Evolutionary conservation across 2,329 filamentous ascomycete genomes (phyloP).

Genomic region (Gnomoniopsis sp.): DNA sequence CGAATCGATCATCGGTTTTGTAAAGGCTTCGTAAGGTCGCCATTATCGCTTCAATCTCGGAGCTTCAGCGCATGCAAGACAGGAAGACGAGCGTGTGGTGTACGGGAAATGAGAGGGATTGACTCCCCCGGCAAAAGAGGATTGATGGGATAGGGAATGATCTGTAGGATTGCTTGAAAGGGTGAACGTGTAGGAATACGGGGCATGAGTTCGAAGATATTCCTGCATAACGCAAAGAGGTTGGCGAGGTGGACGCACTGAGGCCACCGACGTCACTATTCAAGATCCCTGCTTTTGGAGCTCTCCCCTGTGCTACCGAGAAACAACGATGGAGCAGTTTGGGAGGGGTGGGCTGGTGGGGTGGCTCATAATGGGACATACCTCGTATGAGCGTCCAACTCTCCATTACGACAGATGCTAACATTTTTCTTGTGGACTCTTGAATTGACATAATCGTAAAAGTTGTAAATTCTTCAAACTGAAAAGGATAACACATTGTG

Average conservation of each 20-base stretch:
- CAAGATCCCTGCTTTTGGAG: slow-evolving; percentile 10
- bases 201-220: too few species aligned
- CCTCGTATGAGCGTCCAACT: not conserved
- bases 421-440: not conserved
- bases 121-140: not conserved
- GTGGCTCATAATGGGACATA: not conserved
- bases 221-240: not conserved
- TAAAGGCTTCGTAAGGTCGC: slow-evolving; percentile 31
- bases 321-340: not conserved
- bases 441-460: not conserved
- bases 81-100: not conserved
- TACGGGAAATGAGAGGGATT: not conserved
- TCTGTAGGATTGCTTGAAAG: not conserved
- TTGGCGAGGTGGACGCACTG: not conserved
- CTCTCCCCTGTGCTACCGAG: slow-evolving; percentile 1
- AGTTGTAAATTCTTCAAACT: too few species aligned
- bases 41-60: slow-evolving; percentile 26
- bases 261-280: slow-evolving; percentile 9
- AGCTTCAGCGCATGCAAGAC: slow-evolving; percentile 6
- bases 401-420: not conserved
- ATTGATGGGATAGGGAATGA: not conserved
- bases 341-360: too few species aligned
- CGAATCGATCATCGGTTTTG: slow-evolving; percentile 25
- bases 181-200: not conserved
- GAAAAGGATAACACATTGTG: too few species aligned